A percentile compares a stretch with the other conserved stretches of the same genome.
These are phyloP conservation scores for Aspergillus thermomutatus DNA, from an alignment of 2,329 filamentous ascomycete species.

Conservation along the genomic window DNA sequence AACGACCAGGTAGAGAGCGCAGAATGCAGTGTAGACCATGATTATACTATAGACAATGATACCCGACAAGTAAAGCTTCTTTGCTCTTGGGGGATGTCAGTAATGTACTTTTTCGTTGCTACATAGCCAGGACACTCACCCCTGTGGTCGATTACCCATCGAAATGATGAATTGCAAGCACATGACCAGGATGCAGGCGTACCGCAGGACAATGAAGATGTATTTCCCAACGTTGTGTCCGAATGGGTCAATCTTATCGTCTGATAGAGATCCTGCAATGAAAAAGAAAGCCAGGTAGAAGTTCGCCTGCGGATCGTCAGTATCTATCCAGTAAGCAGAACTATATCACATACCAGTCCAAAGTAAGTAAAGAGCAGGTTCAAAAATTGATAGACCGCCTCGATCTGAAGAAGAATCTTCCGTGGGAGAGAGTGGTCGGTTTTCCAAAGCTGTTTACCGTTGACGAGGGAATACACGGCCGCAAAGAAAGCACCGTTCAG, in stretches of 20 bases:
- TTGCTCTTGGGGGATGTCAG: slow-evolving; percentile 51
- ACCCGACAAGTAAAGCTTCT: slow-evolving; percentile 80
- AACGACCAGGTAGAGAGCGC: slow-evolving; percentile 82
- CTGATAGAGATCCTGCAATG: slow-evolving; percentile 83
- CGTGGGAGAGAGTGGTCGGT: slow-evolving; percentile 88
- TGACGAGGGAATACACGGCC: slow-evolving; percentile 92
- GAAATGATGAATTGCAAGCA: slow-evolving; percentile 94
- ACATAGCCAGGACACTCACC: slow-evolving; percentile 43
- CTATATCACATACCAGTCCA: slow-evolving; percentile 58
- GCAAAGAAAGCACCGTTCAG: slow-evolving; percentile 99
- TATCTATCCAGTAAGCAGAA: neutral
- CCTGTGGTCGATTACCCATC: slow-evolving; percentile 93
- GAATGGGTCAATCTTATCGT: slow-evolving; percentile 80
- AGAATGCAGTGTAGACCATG: slow-evolving; percentile 94
- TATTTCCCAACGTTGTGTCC: slow-evolving; percentile 78
- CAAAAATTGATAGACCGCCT: slow-evolving; percentile 93
- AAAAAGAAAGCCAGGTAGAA: slow-evolving; percentile 99
- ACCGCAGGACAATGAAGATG: slow-evolving; percentile 84
- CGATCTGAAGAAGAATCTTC: slow-evolving; percentile 88
- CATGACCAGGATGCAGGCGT: slow-evolving; percentile 81
- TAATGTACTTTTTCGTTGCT: neutral
- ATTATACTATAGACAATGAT: slow-evolving; percentile 91
- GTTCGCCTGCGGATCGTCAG: slow-evolving; percentile 61
- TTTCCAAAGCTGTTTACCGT: slow-evolving; percentile 87
- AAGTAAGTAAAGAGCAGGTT: slow-evolving; percentile 96